A percentile compares a stretch with the other conserved stretches of the same genome.
phyloP scores from a whole-genome alignment of 78 protist genomes.

The Dictyostelium purpureum region DNA sequence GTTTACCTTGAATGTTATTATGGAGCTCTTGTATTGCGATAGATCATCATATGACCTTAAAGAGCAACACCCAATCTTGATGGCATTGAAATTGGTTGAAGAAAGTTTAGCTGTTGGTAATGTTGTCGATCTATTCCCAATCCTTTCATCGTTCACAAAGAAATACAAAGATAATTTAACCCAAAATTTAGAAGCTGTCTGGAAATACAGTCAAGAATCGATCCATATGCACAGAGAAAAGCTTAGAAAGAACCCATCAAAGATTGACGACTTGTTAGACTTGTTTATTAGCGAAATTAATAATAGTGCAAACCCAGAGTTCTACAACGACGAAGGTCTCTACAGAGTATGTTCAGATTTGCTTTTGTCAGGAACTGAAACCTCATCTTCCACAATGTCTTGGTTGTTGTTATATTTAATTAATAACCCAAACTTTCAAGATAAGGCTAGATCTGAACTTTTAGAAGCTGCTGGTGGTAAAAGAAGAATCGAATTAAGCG shows the following conservation, averaged over 20 bases:
- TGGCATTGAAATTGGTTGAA: constrained; percentile 39
- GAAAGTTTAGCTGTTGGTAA: constrained; percentile 58
- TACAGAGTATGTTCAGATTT: constrained; percentile 34
- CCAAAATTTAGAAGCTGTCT: constrained; percentile 1
- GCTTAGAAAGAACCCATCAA: neutral
- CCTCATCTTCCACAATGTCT: constrained; percentile 40
- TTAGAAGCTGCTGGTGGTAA: neutral
- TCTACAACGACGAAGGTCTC: constrained; percentile 36
- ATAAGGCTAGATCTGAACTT: constrained; percentile 18
- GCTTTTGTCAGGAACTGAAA: constrained; percentile 50
- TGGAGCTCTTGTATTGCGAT: constrained; percentile 6
- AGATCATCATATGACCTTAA: neutral
- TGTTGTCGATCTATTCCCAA: constrained; percentile 39
- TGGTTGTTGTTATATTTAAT: constrained; percentile 46
- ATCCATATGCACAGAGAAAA: constrained; percentile 2
- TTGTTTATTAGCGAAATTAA: constrained; percentile 19
- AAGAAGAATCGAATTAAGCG: neutral
- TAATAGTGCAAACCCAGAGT: neutral
- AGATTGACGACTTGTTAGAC: constrained; percentile 33
- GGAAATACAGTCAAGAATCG: constrained; percentile 24
- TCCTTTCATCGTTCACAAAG: neutral
- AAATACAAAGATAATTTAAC: neutral
- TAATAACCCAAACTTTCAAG: constrained; percentile 29
- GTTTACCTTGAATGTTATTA: constrained; percentile 44
- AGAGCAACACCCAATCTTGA: neutral